Percentiles rank a stretch among this genome's conserved stretches.
phyloP scores from a whole-genome alignment of 2,329 filamentous ascomycete species.

The Penicillium sp. region DNA sequence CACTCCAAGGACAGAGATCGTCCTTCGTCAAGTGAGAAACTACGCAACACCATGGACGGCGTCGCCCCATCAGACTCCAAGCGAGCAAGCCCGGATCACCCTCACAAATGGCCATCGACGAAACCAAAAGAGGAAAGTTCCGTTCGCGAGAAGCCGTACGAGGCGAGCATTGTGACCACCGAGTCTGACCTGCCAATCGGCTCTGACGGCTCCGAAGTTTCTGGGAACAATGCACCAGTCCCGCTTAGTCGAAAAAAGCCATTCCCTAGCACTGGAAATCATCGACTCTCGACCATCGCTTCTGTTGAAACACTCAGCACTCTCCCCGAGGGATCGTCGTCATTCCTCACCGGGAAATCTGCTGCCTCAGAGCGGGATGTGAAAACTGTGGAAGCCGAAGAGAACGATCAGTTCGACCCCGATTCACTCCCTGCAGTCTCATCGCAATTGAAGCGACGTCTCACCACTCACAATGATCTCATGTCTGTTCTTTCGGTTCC shows the following conservation, averaged over 20 bases:
- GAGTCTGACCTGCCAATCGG: slow-evolving; percentile 29
- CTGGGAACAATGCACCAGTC: slow-evolving; percentile 38
- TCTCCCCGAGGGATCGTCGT: slow-evolving; percentile 19
- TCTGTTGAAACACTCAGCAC: slow-evolving; percentile 55
- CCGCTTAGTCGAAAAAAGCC: slow-evolving; percentile 43
- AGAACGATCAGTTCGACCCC: slow-evolving; percentile 45
- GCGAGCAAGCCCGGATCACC: slow-evolving; percentile 24
- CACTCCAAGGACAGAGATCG: slow-evolving; percentile 22
- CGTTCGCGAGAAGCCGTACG: slow-evolving; percentile 15
- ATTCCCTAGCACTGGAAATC: slow-evolving; percentile 53
- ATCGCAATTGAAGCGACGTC: slow-evolving; percentile 62
- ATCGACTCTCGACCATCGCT: slow-evolving; percentile 57
- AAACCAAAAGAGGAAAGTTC: slow-evolving; percentile 15
- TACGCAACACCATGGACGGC: slow-evolving; percentile 9
- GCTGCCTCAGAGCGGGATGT: slow-evolving; percentile 3
- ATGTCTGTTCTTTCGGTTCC: slow-evolving; percentile 82
- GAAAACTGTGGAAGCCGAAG: slow-evolving; percentile 23
- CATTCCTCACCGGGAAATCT: slow-evolving; percentile 7
- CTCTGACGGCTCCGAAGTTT: slow-evolving; percentile 40
- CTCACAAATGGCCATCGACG: slow-evolving; percentile 11
- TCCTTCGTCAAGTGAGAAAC: slow-evolving; percentile 13
- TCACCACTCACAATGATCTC: slow-evolving; percentile 90
- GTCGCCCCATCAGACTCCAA: slow-evolving; percentile 13
- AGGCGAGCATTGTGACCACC: slow-evolving; percentile 28
- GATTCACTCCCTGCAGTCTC: slow-evolving; percentile 47